Evolutionary conservation across 148 eudicot species (phyloP), one percentile per base, ranked within the genome.

Genomic region (Amaranthus cruentus): DNA sequence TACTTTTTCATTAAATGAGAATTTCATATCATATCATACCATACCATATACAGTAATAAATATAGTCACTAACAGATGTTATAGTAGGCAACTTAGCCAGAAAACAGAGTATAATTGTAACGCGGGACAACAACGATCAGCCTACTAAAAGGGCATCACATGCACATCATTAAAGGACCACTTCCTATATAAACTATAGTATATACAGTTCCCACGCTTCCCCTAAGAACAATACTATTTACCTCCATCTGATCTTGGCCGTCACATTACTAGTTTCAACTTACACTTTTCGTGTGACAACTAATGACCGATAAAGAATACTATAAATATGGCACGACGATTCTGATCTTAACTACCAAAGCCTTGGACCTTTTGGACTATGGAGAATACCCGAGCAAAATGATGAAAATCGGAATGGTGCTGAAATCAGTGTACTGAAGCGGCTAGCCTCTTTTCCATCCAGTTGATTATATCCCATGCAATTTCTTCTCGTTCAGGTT

Each of bases 401-500:
- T 46, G 38, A 28, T 57, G 8, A 21, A 28, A 4, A 9, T 55
- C 44, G 28, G 49, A 63, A 47, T 9, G 47, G 55, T 43, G 21
- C 69, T 43, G 6, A 50, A 64, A 21, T 65, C 43, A 56, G 48
- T 61, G n/a, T 73, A 55, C 72, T 21, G 69, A n/a, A 4, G 65
- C 15, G 7, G 59, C 66, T 62, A 80, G 70, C 47, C 80, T 82
- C 77, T 79, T 86, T 78, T 84, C 84, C 86, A 95, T 87, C 99
- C 97, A 95, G 60, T 87, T 76, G 43, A 95, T 86, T 66, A 95
- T 95, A 55, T 95, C 99, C 82, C 84, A 89, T 6, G 82, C 93
- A 68, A 95, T 81, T 78, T 86, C 96, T 83, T 95, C 96, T 2
- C 96, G 87, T 74, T 95, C 99, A 11, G 99, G 99, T 79, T 95